Percentiles rank a stretch among this genome's conserved stretches.
These are phyloP conservation scores for Yamadazyma paraphyllophila DNA, from an alignment of 805 yeast genomes.

Conservation along the genomic window DNA sequence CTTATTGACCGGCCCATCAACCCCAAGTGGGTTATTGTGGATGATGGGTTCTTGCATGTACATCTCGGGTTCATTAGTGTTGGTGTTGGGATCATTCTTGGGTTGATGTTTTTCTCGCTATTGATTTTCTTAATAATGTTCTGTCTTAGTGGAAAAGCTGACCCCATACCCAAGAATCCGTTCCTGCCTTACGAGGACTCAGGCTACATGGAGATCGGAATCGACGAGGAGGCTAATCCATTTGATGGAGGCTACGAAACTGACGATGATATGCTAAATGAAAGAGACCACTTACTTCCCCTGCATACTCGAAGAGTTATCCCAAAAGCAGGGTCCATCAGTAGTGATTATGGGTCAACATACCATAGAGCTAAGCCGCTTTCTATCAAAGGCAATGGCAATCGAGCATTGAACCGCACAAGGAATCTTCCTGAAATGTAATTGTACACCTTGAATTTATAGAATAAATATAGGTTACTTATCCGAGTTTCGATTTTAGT, in stretches of 20 bases:
- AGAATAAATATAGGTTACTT: background rate
- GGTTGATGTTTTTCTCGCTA: constrained; percentile 43
- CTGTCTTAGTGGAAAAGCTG: constrained; percentile 14
- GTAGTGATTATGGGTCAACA: constrained; percentile 2
- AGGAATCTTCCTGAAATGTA: constrained; percentile 28
- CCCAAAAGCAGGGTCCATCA: constrained; percentile 5
- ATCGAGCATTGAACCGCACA: background rate
- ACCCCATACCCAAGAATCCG: constrained; percentile 9
- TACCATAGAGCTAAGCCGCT: constrained; percentile 1
- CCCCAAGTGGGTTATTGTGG: constrained; percentile 57
- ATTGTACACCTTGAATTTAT: background rate
- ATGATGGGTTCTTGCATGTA: constrained; percentile 48
- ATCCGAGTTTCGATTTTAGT: background rate
- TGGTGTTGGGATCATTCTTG: constrained; percentile 64
- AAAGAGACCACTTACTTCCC: constrained; percentile 32
- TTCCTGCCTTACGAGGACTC: constrained; percentile 16
- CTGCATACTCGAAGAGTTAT: background rate
- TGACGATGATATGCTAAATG: constrained; percentile 36
- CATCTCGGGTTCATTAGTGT: constrained; percentile 68
- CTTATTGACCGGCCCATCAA: constrained; percentile 67
- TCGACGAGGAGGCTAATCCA: constrained; percentile 24
- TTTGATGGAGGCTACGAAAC: constrained; percentile 44
- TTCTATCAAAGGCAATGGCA: constrained; percentile 1
- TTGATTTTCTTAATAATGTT: constrained; percentile 21
- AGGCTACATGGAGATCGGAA: constrained; percentile 39